These are phyloP conservation scores for Leccinum subrobustum DNA, from an alignment of 1,284 basidiomycete genomes.

Conservation along the genomic window DNA sequence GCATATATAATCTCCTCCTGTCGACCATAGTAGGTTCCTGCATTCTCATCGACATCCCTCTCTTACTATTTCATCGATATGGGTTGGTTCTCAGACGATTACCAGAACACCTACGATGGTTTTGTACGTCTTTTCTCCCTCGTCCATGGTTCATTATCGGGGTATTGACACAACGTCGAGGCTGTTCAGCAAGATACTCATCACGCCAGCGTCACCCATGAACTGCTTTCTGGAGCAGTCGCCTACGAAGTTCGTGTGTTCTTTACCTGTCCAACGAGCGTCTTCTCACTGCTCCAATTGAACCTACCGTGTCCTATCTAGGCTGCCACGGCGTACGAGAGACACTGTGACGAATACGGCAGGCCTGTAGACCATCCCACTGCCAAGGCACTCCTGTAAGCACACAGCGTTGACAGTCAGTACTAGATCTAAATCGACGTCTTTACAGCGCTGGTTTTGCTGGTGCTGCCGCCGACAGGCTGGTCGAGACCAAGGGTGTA, in stretches of 20 bases:
- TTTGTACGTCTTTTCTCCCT: constrained; percentile 4
- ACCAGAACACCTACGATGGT: not conserved
- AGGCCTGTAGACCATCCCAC: not conserved
- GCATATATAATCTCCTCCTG: constrained; percentile 17
- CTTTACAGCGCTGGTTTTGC: not conserved
- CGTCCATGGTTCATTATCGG: not conserved
- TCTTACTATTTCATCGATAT: constrained; percentile 9
- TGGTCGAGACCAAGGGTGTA: not conserved
- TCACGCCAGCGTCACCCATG: not conserved
- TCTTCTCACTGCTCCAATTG: not conserved
- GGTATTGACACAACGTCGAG: not conserved
- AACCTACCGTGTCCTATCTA: not conserved
- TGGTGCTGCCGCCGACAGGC: not conserved
- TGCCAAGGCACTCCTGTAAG: not conserved
- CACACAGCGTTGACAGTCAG: not conserved
- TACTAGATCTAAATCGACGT: not conserved
- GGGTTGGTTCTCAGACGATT: constrained; percentile 7
- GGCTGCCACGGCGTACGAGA: not conserved
- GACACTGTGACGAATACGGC: not conserved
- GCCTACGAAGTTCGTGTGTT: not conserved
- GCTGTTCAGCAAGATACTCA: not conserved
- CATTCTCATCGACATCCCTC: not conserved
- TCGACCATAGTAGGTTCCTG: not conserved
- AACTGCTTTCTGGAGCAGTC: not conserved
- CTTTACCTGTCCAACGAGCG: not conserved